Base-by-base conservation (phyloP, 192 early-diverging fungal species). In the Linnemannia schmuckeri region DNA sequence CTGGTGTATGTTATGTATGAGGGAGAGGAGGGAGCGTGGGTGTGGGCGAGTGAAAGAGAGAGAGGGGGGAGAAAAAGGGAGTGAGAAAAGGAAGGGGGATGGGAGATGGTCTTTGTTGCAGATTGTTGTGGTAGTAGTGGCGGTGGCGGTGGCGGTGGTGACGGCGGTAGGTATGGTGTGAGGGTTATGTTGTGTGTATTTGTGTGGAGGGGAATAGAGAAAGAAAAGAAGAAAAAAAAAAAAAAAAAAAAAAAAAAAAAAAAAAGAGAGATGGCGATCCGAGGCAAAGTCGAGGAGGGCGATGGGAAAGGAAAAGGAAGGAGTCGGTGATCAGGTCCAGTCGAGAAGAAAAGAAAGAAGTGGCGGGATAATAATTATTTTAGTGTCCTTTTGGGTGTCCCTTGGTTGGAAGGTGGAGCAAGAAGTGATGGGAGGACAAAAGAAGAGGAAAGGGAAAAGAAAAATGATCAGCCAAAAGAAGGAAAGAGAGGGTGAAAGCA, bases 1-100 rank as follows among this genome's bases (percentile, higher is more conserved):
- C 66, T 57, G 20, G 76, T n/a, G 41, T 13, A 54, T 74, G 61
- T 46, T 63, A 27, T 74, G 42, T 73, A n/a, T 38, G 46, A 22
- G n/a, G 42, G 33, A 42, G 38, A 18, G 42, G 46, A 74, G 24
- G 47, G 27, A 10, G n/a, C 24, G 38, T 77, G 37, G 13, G 27
- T 70, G 61, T 46, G 20, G 57, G 44, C 52, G 38, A 46, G 61
- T 24, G 75, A 46, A 55, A 40, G 42, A n/a, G 17, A 18, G n/a
- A 33, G 17, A 0, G 8, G 44, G 41, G 20, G 72, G 33, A 4
- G 9, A n/a, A 71, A 35, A 42, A 40, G 41, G 33, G 41, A 5
- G n/a, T 54, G 24, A 54, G 22, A 54, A 37, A 38, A 1, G 30
- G 22, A 47, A 12, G 18, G 30, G 71, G 6, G 24, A 24, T 72